These are phyloP conservation scores for Emericellopsis atlantica DNA, from an alignment of 2,329 filamentous ascomycete genomes.

Conservation along the genomic window DNA sequence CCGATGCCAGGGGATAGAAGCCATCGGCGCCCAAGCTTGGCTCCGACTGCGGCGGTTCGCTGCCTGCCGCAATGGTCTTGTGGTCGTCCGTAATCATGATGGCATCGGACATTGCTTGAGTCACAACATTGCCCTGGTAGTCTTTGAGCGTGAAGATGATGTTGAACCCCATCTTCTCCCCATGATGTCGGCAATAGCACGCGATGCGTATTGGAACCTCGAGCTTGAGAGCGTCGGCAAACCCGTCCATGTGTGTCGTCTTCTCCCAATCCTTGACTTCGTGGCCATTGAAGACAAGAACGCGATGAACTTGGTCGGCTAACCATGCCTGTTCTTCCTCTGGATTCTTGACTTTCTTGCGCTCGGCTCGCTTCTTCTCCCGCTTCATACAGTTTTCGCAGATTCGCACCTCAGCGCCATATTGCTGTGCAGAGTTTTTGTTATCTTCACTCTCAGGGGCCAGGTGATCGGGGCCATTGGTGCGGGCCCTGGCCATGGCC, in stretches of 20 bases:
- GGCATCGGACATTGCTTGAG: slow-evolving; percentile 73
- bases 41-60: too few relatives aligned
- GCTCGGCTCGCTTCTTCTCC: slow-evolving; percentile 78
- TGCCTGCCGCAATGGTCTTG: slow-evolving; percentile 49
- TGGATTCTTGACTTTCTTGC: slow-evolving; percentile 87
- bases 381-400: slow-evolving; percentile 84
- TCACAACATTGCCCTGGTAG: slow-evolving; percentile 59
- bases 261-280: slow-evolving; percentile 77
- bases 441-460: slow-evolving; percentile 35
- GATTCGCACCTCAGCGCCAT: slow-evolving; percentile 83
- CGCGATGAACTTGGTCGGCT: slow-evolving; percentile 64
- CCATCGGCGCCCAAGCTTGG: too few relatives aligned
- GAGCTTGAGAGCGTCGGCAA: slow-evolving; percentile 53
- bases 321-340: slow-evolving; percentile 87
- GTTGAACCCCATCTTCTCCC: slow-evolving; percentile 81
- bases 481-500: slow-evolving; percentile 47
- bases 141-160: slow-evolving; percentile 95
- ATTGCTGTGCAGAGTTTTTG: slow-evolving; percentile 60
- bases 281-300: slow-evolving; percentile 83
- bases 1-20: not conserved
- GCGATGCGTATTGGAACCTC: slow-evolving; percentile 90
- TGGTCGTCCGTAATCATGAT: slow-evolving; percentile 98
- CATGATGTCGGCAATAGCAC: slow-evolving; percentile 92
- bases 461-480: slow-evolving; percentile 22
- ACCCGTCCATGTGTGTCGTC: slow-evolving; percentile 7